Evolutionary conservation across 2,329 filamentous ascomycete genomes (phyloP).

Genomic region (Aspergillus bombycis): DNA sequence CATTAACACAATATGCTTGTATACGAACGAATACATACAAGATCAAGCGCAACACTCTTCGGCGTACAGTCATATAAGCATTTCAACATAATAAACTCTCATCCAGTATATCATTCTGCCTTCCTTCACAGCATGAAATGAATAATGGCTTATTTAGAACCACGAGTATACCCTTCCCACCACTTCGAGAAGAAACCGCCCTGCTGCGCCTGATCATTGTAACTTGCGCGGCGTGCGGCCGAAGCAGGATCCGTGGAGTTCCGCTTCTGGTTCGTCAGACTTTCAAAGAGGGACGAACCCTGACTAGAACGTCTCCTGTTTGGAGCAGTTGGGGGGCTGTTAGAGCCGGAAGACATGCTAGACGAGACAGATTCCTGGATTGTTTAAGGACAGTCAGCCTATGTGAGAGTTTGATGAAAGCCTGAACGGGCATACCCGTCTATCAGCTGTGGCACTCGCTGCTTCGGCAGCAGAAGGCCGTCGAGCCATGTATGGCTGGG

Average conservation of each 20-base stretch:
- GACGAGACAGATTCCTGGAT: conserved; percentile 35
- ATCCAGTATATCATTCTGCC: not conserved
- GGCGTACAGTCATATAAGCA: not conserved
- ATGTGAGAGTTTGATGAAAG: not conserved
- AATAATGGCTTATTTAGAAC: conserved; percentile 20
- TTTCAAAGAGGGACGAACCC: conserved; percentile 28
- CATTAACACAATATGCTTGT: not conserved
- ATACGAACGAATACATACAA: conserved; percentile 1
- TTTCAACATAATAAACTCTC: not conserved
- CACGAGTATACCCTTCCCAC: conserved; percentile 47
- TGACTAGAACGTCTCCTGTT: conserved; percentile 36
- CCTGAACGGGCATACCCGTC: conserved; percentile 31
- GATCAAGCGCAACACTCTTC: not conserved
- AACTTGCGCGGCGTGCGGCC: conserved; percentile 44
- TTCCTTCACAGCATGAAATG: not conserved
- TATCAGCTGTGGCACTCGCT: conserved; percentile 25
- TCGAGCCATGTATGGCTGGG: conserved; percentile 20
- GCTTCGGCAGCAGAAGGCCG: conserved; percentile 27
- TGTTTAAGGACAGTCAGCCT: not conserved
- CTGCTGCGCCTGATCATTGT: conserved; percentile 47
- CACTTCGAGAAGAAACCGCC: conserved; percentile 42
- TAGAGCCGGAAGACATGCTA: conserved; percentile 28
- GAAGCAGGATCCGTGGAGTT: conserved; percentile 40
- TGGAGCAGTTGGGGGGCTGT: conserved; percentile 19
- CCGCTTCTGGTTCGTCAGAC: conserved; percentile 50